A percentile compares a stretch with the other conserved stretches of the same genome.
These are phyloP conservation scores for Ophiostoma himal-ulmi DNA, from an alignment of 2,329 filamentous ascomycete genomes.

Conservation along the genomic window DNA sequence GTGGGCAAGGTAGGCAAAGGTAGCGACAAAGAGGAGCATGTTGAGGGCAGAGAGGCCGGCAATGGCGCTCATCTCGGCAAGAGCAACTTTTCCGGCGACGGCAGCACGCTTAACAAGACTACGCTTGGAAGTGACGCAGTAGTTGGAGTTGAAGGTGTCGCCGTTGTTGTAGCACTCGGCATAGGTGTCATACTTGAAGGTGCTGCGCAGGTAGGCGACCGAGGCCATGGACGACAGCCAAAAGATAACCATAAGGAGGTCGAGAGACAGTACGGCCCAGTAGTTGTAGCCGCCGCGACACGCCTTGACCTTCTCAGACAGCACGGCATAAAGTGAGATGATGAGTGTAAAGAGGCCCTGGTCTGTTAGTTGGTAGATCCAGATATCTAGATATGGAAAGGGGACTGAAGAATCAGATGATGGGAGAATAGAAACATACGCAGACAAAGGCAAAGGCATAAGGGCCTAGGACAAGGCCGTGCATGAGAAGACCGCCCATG, in stretches of 20 bases:
- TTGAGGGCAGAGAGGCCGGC: conserved; percentile 32
- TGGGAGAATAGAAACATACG: conserved; percentile 26
- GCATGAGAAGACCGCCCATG: conserved; percentile 31
- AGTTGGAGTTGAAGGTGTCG: conserved; percentile 28
- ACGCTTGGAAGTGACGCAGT: conserved; percentile 28
- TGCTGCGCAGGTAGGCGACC: conserved; percentile 30
- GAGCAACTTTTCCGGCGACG: conserved; percentile 26
- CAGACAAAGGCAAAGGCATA: conserved; percentile 31
- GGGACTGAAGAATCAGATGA: too few species aligned
- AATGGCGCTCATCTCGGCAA: conserved; percentile 31
- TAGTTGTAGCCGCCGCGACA: conserved; percentile 32
- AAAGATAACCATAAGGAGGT: conserved; percentile 32
- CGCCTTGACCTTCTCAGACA: conserved; percentile 30
- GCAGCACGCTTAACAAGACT: conserved; percentile 26
- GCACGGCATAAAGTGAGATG: conserved; percentile 29
- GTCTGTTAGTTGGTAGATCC: neutral
- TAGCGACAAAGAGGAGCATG: conserved; percentile 37
- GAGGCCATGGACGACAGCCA: conserved; percentile 34
- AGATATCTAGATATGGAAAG: too few species aligned
- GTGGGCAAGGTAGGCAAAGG: conserved; percentile 40
- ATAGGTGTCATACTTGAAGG: conserved; percentile 27
- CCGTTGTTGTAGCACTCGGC: conserved; percentile 31
- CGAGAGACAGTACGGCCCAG: conserved; percentile 33
- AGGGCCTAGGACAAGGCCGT: conserved; percentile 29
- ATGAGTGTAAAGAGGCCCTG: conserved; percentile 31